Base-by-base conservation (phyloP, 2,329 filamentous ascomycete genomes). In the Beauveria varroae region DNA sequence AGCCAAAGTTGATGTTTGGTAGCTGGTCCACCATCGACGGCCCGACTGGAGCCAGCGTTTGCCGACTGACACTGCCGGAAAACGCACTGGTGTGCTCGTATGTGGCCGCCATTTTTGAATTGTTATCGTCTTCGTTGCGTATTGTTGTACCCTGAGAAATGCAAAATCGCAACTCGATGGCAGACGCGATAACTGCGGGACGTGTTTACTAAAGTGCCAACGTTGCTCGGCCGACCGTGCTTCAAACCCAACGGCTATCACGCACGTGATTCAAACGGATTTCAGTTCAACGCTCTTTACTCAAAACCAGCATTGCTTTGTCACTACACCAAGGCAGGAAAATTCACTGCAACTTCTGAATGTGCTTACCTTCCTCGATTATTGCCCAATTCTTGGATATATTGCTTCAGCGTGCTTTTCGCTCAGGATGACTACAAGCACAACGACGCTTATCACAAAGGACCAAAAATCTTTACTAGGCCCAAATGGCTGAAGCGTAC, bases 1-100 rank as follows among this genome's bases (percentile, higher is more conserved):
- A 98, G 62, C 92, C 92, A 74, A 99, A 98, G 75, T 96, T 92
- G 74, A 96, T 90, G 72, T 83, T 90, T 41, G 95, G 95, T 9
- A 99, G 85, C 55, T 86, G 85, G 72, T 92, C 89, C 47, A 87
- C 88, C 77, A 90, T 85, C 7, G 87, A 89, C 16, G 86, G 83
- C 47, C 80, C 84, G 52, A 79, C 77, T 46, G 85, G 79, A 34
- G 82, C 79, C 64, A 84, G 76, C 18, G 84, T 82, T 65, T 83
- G 83, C 67, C 85, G 80, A 69, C 77, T 78, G 52, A 81, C 75
- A 74, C 84, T 86, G 61, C 83, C 83, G 14, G 87, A 89, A 67
- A 88, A 80, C 28, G 87, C 88, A 8, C 86, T 26, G 1, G 87
- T 88, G 9, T 86, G 81, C 67, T 90, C 87, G 67, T 91, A 91